A percentile compares a stretch with the other conserved stretches of the same genome.
Evolutionary conservation across 176 grass and related monocot species (phyloP).

Genomic region (Eragrostis curvula): DNA sequence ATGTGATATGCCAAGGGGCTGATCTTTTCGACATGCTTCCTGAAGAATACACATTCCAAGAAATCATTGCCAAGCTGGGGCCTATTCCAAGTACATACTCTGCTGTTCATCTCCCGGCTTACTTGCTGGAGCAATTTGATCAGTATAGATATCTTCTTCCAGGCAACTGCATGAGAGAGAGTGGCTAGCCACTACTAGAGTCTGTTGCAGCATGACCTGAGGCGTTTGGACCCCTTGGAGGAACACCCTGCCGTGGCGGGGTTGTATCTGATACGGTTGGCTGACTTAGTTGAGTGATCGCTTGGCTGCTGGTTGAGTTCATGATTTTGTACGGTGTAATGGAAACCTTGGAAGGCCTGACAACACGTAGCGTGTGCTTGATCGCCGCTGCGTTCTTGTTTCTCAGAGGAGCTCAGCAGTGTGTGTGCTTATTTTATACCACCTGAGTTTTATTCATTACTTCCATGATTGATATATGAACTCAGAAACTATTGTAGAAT

Average conservation of each 20-base stretch:
- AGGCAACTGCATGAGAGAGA: slow-evolving; percentile 68
- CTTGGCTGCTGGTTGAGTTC: slow-evolving; percentile 37
- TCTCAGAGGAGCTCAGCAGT: slow-evolving; percentile 47
- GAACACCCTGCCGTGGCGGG: slow-evolving; percentile 24
- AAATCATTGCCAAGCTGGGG: slow-evolving; percentile 87
- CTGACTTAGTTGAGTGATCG: slow-evolving; percentile 53
- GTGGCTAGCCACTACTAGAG: slow-evolving; percentile 51
- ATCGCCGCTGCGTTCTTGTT: slow-evolving; percentile 43
- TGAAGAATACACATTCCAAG: slow-evolving; percentile 90
- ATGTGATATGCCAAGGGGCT: slow-evolving; percentile 74
- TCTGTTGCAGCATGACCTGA: slow-evolving; percentile 29
- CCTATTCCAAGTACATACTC: slow-evolving; percentile 81
- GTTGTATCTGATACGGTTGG: slow-evolving; percentile 45
- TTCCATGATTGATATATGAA: slow-evolving; percentile 67
- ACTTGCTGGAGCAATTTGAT: slow-evolving; percentile 68
- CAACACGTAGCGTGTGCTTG: slow-evolving; percentile 50
- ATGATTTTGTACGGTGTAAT: slow-evolving; percentile 47
- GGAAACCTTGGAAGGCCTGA: slow-evolving; percentile 36
- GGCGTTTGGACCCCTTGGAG: slow-evolving; percentile 13
- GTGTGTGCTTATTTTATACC: slow-evolving; percentile 50
- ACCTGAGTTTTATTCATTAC: slow-evolving; percentile 53
- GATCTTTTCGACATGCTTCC: slow-evolving; percentile 96
- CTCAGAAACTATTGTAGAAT: slow-evolving; percentile 55
- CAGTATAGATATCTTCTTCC: slow-evolving; percentile 84
- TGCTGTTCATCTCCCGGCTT: slow-evolving; percentile 73